Base-by-base conservation (phyloP, 2,329 filamentous ascomycete species). In the Microsporum audouinii region DNA sequence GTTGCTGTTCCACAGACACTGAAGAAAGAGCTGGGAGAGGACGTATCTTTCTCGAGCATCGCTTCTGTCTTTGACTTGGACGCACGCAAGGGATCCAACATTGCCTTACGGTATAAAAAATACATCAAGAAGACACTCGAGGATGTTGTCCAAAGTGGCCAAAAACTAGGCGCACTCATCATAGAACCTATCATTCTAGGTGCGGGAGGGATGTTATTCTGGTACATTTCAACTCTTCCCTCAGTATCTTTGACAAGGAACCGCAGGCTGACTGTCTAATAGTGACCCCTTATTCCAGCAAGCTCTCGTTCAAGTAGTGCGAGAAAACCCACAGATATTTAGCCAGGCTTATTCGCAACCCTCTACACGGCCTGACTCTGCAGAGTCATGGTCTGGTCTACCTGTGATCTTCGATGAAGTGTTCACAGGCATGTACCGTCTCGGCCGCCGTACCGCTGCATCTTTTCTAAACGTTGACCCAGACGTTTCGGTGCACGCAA, bases 361-460 rank as follows among this genome's bases (percentile, higher is more conserved):
- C 3, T 12, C 60, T 39, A 6, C 63, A 41, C 61, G 67, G 1
- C 63, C 68, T 59, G 65, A 68, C 17, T 7, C 51, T 1, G 33
- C 59, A 12, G 68, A 66, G 6, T 65, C 76, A 34, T 95, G 89
- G 89, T 78, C 79, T 1, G 88, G 89, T 1, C 80, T 95, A 2
- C 89, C 90, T 0, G 76, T 95, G 43, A 79, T 95, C 66, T 89
- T 90, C 65, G 89, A 95, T 69, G 90, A 95, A 70, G 89, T 95
- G 39, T 95, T 95, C 73, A 92, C 89, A 0, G 89, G 89, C 1
- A 77, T 95, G 3, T 91, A 91, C 71, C 88, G 90, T 10, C 83
- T 95, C 0, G 89, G 90, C 1, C 82, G 85, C 43, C 84, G 86
- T 69, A 85, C 82, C 0, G 80, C 88, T 0, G 83, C 87, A 0